Evolutionary conservation across 1,139 yeast species (phyloP).

Genomic region (Suhomyces panamericanus): DNA sequence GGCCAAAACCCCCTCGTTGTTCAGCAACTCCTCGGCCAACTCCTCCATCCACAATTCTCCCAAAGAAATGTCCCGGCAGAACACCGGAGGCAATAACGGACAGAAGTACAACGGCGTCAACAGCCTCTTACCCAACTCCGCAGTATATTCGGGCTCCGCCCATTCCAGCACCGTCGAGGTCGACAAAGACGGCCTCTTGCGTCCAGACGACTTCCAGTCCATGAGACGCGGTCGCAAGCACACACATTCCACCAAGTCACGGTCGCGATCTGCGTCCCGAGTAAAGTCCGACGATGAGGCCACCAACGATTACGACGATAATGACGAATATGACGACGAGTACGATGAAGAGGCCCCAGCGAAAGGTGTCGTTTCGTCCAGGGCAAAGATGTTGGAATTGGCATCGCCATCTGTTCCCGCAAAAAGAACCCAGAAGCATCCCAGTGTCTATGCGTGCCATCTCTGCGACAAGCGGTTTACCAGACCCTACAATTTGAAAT

Average conservation of each 20-base stretch:
- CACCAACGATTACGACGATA: conserved; percentile 17
- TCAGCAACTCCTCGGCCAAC: conserved; percentile 42
- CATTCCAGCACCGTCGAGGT: conserved; percentile 11
- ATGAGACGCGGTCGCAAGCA: conserved; percentile 37
- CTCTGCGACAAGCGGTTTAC: conserved; percentile 86
- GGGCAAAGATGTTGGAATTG: conserved; percentile 64
- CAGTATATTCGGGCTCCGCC: conserved; percentile 15
- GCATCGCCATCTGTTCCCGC: conserved; percentile 54
- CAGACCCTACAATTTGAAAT: conserved; percentile 86
- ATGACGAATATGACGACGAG: conserved; percentile 16
- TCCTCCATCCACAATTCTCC: conserved; percentile 31
- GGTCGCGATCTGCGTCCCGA: conserved; percentile 19
- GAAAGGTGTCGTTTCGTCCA: conserved; percentile 24
- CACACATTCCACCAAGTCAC: conserved; percentile 27
- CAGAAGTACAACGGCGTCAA: conserved; percentile 13
- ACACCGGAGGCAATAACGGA: conserved; percentile 10
- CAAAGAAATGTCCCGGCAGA: conserved; percentile 14
- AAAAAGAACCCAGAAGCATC: conserved; percentile 69
- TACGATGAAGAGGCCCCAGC: conserved; percentile 14
- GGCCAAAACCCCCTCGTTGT: conserved; percentile 45
- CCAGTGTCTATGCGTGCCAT: conserved; percentile 78
- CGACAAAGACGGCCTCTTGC: conserved; percentile 23
- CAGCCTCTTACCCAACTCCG: conserved; percentile 19
- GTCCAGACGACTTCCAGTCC: conserved; percentile 38
- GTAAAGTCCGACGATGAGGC: conserved; percentile 13